Evolutionary conservation across 352 stramenopile species (phyloP), one percentile per base, ranked within the genome.

Genomic region (Globisporangium nodosum): DNA sequence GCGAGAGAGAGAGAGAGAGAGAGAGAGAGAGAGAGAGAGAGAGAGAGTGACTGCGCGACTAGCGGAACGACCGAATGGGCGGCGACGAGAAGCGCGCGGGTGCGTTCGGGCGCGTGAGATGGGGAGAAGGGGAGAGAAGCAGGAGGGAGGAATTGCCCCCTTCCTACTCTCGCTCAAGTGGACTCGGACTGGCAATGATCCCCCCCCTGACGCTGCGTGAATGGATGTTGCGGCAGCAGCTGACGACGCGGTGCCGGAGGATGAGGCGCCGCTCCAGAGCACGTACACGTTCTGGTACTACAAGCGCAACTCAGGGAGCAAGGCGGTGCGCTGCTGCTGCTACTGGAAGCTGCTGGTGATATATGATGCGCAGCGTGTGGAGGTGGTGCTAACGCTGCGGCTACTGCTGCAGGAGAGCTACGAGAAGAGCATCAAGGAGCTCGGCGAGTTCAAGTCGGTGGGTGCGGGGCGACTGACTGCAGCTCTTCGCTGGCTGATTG

Each of bases 391-490:
- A 12, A 39, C 33, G 33, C 33, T 12, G 33, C 8, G 8, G 12
- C 48, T 31, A 52, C 15, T 39, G 40, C 33, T 54, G 3, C 63
- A 92, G 72, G 86, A 97, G 58, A 96, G 90, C 64, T 97, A 98
- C 58, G 88, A 97, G 63, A 97, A 96, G 60, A 96, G 88, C 58
- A 97, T 97, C 65, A 98, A 98, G 71, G 85, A 90, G 43, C 71
- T 97, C 16, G 86, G 85, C 42, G 85, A 91, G 48, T 98, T 97
- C 66, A 95, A 97, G 69, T 97, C 91, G 47, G 81, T 91, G 31
- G 12, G 74, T 27, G 3, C 37, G 11, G 35, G 1, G 31, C 31
- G 8, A 35, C 31, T 9, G 31, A 35, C 31, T 27, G 24, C 24
- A 27, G 24, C 24, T 27, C 24, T 27, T 27, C 24, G 24, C 24